phyloP scores from a whole-genome alignment of 164 flowering plant genomes.

The Taxillus chinensis region DNA sequence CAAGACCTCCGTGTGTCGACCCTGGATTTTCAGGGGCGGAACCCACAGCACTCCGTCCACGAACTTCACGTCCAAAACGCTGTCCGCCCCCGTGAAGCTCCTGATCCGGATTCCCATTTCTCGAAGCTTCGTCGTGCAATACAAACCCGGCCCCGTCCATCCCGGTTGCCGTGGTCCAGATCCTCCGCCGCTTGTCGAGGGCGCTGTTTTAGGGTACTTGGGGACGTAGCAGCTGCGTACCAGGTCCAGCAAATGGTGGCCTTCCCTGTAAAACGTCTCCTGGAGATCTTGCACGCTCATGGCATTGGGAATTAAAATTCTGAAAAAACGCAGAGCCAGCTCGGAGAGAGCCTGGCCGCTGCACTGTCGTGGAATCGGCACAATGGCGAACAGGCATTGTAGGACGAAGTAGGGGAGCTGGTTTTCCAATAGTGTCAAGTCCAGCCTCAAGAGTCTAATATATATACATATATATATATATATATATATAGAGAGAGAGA shows the following conservation, averaged over 20 bases:
- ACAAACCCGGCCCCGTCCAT: not conserved
- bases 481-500: too few relatives aligned
- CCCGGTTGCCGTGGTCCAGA: not conserved
- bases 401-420: conserved; percentile 1
- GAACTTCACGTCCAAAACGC: conserved; percentile 21
- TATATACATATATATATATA: too few relatives aligned
- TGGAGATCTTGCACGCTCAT: not conserved
- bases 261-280: conserved; percentile 7
- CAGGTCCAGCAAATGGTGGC: conserved; percentile 22
- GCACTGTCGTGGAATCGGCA: not conserved
- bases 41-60: conserved; percentile 18
- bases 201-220: not conserved
- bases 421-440: not conserved
- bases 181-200: not conserved
- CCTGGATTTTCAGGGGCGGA: conserved; percentile 14
- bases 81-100: conserved; percentile 1
- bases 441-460: not conserved
- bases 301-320: not conserved
- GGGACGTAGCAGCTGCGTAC: conserved; percentile 17
- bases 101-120: conserved; percentile 11
- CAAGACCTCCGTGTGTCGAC: conserved; percentile 4
- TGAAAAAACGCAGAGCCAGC: conserved; percentile 1
- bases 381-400: not conserved
- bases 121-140: conserved; percentile 4
- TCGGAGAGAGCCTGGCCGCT: not conserved